Evolutionary conservation across 1,139 yeast species (phyloP).

Genomic region (Kurtzmaniella natalensis): DNA sequence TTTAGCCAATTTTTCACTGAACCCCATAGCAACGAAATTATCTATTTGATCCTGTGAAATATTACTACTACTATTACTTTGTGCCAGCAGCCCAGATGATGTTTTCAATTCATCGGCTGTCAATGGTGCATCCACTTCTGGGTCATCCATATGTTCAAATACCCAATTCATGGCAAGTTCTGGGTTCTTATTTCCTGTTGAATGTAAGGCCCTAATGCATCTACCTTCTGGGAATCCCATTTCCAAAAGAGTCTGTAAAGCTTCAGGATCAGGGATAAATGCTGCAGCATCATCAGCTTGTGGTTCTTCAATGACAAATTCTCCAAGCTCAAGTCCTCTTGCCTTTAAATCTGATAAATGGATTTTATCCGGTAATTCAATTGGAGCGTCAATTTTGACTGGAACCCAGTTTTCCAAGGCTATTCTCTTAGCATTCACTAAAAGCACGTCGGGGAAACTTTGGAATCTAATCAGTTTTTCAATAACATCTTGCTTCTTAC

Average conservation of each 20-base stretch:
- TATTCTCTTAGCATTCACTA: slow-evolving; percentile 75
- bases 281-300: slow-evolving; percentile 18
- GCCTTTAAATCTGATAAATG: slow-evolving; percentile 28
- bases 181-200: slow-evolving; percentile 63
- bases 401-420: slow-evolving; percentile 90
- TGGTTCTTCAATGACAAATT: slow-evolving; percentile 31
- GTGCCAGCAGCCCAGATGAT: slow-evolving; percentile 12
- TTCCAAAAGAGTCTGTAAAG: slow-evolving; percentile 50
- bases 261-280: slow-evolving; percentile 56
- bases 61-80: slow-evolving; percentile 11
- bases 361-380: slow-evolving; percentile 48
- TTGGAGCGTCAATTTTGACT: slow-evolving; percentile 70
- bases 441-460: slow-evolving; percentile 66
- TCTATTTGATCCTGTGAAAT: slow-evolving; percentile 42
- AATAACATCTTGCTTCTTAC: slow-evolving; percentile 35
- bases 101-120: slow-evolving; percentile 16
- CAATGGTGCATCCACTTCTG: slow-evolving; percentile 68
- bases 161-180: slow-evolving; percentile 93
- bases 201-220: slow-evolving; percentile 60
- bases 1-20: slow-evolving; percentile 53
- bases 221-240: slow-evolving; percentile 89
- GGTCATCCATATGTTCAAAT: slow-evolving; percentile 82
- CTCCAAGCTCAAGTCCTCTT: slow-evolving; percentile 33
- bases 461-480: slow-evolving; percentile 47
- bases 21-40: slow-evolving; percentile 73